phyloP scores from a whole-genome alignment of 2,329 filamentous ascomycete genomes.

The Fusarium equiseti region DNA sequence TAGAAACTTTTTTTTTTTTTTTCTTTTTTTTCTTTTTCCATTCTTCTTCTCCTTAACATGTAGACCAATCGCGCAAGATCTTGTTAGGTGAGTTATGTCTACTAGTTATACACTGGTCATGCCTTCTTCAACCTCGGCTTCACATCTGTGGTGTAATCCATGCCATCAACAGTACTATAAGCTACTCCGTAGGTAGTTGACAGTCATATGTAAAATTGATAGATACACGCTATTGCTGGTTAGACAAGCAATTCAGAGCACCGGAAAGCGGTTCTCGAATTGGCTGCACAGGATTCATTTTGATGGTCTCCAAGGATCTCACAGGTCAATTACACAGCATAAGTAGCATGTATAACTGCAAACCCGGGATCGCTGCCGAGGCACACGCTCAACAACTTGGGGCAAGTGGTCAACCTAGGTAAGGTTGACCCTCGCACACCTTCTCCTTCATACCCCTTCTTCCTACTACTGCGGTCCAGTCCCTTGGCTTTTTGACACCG shows the following conservation, averaged over 20 bases:
- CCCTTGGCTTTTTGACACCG: constrained; percentile 15
- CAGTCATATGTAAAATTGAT: neutral
- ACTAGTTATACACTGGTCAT: neutral
- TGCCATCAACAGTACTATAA: neutral
- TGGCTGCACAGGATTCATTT: neutral
- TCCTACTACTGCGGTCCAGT: neutral
- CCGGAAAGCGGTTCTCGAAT: neutral
- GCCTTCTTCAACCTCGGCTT: neutral
- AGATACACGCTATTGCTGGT: neutral
- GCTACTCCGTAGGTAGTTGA: neutral
- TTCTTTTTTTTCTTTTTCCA: too few species aligned
- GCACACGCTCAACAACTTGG: constrained; percentile 11
- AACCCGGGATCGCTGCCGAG: constrained; percentile 24
- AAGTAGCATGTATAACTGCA: neutral
- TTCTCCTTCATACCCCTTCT: neutral
- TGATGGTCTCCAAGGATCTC: neutral
- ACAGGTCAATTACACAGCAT: neutral
- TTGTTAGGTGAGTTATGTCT: neutral
- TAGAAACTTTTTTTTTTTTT: neutral
- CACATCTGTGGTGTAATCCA: neutral
- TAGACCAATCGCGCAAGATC: neutral
- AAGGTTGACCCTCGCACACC: neutral
- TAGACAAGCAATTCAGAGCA: neutral
- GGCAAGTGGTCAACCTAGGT: constrained; percentile 12
- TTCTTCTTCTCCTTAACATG: too few species aligned